Percentiles rank a stretch among this genome's conserved stretches.
Conservation (phyloP, 2,329 filamentous ascomycete species). For the Elsinoe perseae region DNA sequence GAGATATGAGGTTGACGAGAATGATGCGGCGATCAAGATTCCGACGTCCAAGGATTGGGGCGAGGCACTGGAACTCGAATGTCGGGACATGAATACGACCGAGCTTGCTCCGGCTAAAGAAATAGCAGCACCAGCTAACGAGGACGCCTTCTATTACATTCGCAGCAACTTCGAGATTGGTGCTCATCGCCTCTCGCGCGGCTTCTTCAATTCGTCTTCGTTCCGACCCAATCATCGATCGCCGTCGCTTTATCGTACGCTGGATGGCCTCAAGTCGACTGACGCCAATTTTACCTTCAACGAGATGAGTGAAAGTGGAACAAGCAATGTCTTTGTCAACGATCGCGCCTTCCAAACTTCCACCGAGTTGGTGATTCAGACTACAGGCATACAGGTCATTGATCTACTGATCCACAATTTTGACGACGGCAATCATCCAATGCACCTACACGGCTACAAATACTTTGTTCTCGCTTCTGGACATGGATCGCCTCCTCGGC, state of each 20-base stretch:
- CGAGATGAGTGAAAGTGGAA: constrained; percentile 16
- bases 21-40: background rate
- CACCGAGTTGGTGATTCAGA: constrained; percentile 32
- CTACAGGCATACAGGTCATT: constrained; percentile 29
- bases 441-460: constrained; percentile 33
- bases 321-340: constrained; percentile 25
- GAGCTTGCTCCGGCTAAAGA: constrained; percentile 40
- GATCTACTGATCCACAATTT: constrained; percentile 33
- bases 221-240: constrained; percentile 43
- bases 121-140: constrained; percentile 38
- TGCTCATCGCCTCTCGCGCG: constrained; percentile 50
- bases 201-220: constrained; percentile 51
- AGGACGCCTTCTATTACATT: constrained; percentile 48
- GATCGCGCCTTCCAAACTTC: constrained; percentile 25
- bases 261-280: constrained; percentile 36
- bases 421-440: constrained; percentile 31
- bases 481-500: constrained; percentile 28
- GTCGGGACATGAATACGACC: constrained; percentile 45
- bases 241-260: constrained; percentile 45
- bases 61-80: constrained; percentile 42
- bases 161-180: constrained; percentile 54
- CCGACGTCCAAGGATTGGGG: constrained; percentile 45
- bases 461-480: constrained; percentile 32
- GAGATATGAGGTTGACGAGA: constrained; percentile 32
- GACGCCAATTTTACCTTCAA: constrained; percentile 24